Percentiles rank a stretch among this genome's conserved stretches.
Conservation (phyloP, 78 protist genomes). For the Protostelium mycophagum region DNA sequence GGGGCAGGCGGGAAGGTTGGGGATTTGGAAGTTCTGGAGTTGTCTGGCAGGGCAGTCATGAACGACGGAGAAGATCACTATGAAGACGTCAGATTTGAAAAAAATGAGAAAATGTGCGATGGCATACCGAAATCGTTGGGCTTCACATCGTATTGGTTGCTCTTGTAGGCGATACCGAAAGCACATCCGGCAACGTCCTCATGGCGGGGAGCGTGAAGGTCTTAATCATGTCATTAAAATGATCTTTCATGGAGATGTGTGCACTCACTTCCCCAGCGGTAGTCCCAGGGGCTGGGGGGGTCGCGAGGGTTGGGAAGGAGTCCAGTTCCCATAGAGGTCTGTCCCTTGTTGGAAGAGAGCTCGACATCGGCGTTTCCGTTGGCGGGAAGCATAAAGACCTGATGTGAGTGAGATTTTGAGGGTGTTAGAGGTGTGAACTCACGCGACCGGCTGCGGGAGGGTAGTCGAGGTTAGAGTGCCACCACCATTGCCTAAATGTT, state of each 20-base stretch:
- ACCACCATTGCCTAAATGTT: not conserved
- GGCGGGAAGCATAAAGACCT: not conserved
- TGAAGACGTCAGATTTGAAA: not conserved
- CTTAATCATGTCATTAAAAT: too few relatives aligned
- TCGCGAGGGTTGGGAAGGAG: not conserved
- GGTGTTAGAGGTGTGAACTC: not conserved
- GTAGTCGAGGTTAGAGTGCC: not conserved
- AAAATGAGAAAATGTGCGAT: not conserved
- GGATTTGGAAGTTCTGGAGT: not conserved
- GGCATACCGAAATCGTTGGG: not conserved
- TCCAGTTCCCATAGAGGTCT: not conserved
- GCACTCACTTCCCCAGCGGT: not conserved
- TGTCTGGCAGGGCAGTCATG: not conserved
- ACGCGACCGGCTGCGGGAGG: not conserved
- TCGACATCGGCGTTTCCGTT: not conserved
- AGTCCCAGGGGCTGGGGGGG: conserved; percentile 1
- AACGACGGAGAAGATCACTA: not conserved
- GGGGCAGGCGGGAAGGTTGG: not conserved
- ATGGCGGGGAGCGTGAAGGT: not conserved
- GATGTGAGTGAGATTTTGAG: not conserved
- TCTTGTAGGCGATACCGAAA: not conserved
- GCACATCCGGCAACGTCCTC: conserved; percentile 1
- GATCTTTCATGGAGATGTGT: too few relatives aligned
- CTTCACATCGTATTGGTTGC: not conserved
- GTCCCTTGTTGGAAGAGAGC: not conserved